Percentiles rank a stretch among this genome's conserved stretches.
Conservation (phyloP, 2,329 filamentous ascomycete species). For the Pseudopithomyces maydicus region DNA sequence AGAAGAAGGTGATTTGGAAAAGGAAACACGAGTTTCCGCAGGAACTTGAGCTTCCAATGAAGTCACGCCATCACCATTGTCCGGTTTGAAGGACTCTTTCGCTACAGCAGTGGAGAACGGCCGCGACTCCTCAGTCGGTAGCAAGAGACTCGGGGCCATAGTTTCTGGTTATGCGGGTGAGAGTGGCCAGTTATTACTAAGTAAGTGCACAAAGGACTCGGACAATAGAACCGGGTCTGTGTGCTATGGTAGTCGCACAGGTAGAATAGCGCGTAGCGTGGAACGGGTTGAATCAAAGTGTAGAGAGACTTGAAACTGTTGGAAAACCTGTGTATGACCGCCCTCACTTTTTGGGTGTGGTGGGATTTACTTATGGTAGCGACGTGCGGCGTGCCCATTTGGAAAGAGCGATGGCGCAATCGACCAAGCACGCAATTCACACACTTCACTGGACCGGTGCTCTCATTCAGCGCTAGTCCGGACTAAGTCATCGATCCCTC, state of each 20-base stretch:
- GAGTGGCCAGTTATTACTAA: background rate
- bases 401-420: slow-evolving; percentile 8
- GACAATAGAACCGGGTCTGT: background rate
- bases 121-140: slow-evolving; percentile 29
- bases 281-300: no score
- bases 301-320: background rate
- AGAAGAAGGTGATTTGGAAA: slow-evolving; percentile 22
- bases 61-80: slow-evolving; percentile 15
- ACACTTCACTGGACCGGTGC: background rate
- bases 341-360: background rate
- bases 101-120: slow-evolving; percentile 16
- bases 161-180: slow-evolving; percentile 4
- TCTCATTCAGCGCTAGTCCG: slow-evolving; percentile 2
- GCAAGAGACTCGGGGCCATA: slow-evolving; percentile 39
- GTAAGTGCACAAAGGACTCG: background rate
- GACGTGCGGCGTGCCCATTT: slow-evolving; percentile 4
- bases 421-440: slow-evolving; percentile 18
- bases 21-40: slow-evolving; percentile 16
- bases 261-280: background rate
- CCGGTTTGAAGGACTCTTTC: slow-evolving; percentile 22
- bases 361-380: slow-evolving; percentile 4
- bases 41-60: slow-evolving; percentile 31
- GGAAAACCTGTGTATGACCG: background rate
- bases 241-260: background rate
- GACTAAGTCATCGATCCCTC: background rate